A percentile compares a stretch with the other conserved stretches of the same genome.
Evolutionary conservation across 2,329 filamentous ascomycete genomes (phyloP).

Genomic region (Fusarium sp.): DNA sequence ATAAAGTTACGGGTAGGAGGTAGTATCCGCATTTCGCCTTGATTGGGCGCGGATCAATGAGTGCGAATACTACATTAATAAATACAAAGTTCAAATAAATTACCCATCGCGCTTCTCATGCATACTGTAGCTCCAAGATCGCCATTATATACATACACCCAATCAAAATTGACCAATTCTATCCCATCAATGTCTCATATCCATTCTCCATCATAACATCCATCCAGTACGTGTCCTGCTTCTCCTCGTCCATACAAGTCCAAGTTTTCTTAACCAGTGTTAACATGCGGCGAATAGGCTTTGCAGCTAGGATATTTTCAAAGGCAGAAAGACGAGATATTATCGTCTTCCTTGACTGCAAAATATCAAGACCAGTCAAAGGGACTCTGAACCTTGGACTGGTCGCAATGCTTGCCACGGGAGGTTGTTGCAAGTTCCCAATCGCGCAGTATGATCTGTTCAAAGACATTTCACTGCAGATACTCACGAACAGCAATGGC

Average conservation of each 20-base stretch:
- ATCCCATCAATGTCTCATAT: constrained; percentile 52
- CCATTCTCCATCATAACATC: constrained; percentile 54
- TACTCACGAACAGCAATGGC: constrained; percentile 59
- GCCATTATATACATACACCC: neutral
- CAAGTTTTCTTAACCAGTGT: constrained; percentile 40
- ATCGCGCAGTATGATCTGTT: constrained; percentile 44
- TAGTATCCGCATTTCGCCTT: neutral
- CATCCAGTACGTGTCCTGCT: constrained; percentile 59
- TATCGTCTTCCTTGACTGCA: constrained; percentile 34
- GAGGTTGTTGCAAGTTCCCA: constrained; percentile 10
- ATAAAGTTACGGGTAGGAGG: neutral
- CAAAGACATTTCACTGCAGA: constrained; percentile 59
- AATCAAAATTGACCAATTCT: neutral
- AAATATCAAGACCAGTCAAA: constrained; percentile 20
- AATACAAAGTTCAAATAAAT: neutral
- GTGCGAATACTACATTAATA: neutral
- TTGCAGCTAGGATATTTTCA: constrained; percentile 46
- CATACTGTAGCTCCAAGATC: neutral
- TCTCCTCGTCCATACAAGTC: constrained; percentile 52
- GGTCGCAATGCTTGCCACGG: constrained; percentile 27
- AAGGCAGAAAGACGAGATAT: constrained; percentile 38
- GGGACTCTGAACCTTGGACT: constrained; percentile 36
- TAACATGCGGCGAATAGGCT: constrained; percentile 41
- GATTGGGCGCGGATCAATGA: neutral
- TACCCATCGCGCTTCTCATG: neutral